These are phyloP conservation scores for Rosa hybrid DNA, from an alignment of 331 rosid species.

Conservation along the genomic window DNA sequence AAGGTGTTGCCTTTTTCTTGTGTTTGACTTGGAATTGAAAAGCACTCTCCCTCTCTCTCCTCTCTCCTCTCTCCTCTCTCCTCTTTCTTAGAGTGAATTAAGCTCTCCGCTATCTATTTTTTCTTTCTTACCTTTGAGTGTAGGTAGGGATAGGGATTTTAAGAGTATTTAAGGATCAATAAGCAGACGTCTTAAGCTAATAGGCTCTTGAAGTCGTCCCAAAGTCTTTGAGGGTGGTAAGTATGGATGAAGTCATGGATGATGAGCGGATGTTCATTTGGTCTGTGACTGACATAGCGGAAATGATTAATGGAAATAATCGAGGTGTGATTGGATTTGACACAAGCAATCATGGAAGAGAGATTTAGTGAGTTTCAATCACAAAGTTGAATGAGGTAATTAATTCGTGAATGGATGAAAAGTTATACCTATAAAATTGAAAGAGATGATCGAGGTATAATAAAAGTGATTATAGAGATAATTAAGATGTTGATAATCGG, in stretches of 20 bases:
- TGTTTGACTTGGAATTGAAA: not conserved
- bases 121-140: not conserved
- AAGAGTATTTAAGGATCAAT: not conserved
- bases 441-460: too few relatives aligned
- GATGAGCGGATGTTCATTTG: not conserved
- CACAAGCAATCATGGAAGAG: not conserved
- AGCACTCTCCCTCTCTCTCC: not conserved
- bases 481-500: not conserved
- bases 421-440: too few relatives aligned
- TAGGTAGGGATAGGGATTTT: not conserved
- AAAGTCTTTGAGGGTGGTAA: not conserved
- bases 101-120: not conserved
- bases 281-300: not conserved
- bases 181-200: not conserved
- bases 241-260: not conserved
- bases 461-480: too few relatives aligned
- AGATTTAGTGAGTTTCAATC: not conserved
- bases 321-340: not conserved
- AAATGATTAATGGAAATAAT: too few relatives aligned
- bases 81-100: too few relatives aligned
- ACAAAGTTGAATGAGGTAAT: too few relatives aligned
- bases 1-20: conserved; percentile 25
- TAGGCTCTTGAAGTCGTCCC: too few relatives aligned
- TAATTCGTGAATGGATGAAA: too few relatives aligned
- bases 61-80: not conserved